Conservation (phyloP, 2,329 filamentous ascomycete genomes). For the Dothistroma septosporum region DNA sequence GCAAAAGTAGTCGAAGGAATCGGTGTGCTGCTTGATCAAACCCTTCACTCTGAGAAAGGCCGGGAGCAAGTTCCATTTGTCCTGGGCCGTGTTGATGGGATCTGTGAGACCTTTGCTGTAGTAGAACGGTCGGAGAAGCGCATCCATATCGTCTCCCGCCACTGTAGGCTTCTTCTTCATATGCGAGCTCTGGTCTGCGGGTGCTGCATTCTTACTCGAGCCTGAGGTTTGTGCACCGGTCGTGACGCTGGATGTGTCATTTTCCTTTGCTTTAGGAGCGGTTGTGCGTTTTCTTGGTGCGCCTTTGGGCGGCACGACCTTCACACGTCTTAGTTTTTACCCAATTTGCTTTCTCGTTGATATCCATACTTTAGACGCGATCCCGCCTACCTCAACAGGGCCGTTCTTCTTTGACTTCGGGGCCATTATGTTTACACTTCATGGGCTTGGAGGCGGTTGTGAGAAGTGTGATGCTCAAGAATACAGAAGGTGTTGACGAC, state of each 20-base stretch:
- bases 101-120: conserved; percentile 64
- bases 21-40: conserved; percentile 93
- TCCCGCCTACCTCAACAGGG: conserved; percentile 29
- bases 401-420: conserved; percentile 32
- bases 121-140: conserved; percentile 66
- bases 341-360: conserved; percentile 2
- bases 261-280: conserved; percentile 8
- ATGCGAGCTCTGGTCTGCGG: conserved; percentile 2
- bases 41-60: conserved; percentile 99
- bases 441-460: background rate
- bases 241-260: conserved; percentile 2
- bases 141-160: conserved; percentile 46
- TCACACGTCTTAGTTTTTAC: conserved; percentile 11
- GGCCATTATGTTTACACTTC: conserved; percentile 27
- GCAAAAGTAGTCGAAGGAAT: conserved; percentile 98
- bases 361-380: conserved; percentile 27
- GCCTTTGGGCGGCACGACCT: conserved; percentile 19
- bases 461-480: background rate
- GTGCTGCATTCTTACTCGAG: conserved; percentile 1
- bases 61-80: conserved; percentile 95
- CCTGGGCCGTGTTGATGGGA: conserved; percentile 66
- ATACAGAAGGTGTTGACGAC: background rate
- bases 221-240: background rate
- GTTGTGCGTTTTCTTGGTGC: conserved; percentile 15
- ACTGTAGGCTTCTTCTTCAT: conserved; percentile 21